Evolutionary conservation across 2,329 filamentous ascomycete species (phyloP).

Genomic region (Sporothrix pallida): DNA sequence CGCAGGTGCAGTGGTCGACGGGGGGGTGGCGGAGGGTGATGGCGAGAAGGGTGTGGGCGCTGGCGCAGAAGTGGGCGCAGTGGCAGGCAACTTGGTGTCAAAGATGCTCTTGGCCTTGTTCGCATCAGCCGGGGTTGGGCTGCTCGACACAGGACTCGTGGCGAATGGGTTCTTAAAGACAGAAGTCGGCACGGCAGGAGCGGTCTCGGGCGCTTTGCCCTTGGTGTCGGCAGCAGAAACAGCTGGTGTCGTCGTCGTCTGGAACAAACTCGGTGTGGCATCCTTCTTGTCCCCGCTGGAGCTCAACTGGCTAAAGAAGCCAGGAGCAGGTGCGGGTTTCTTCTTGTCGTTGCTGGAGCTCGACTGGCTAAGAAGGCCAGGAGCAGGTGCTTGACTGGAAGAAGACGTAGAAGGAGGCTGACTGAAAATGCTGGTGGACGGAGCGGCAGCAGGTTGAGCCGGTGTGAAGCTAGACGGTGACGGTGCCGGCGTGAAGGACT

Average conservation of each 20-base stretch:
- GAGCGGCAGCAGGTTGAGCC: neutral
- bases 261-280: conserved; percentile 15
- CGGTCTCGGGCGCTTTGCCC: neutral
- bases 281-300: neutral
- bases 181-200: neutral
- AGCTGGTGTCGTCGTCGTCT: neutral
- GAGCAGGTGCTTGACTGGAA: too few species aligned
- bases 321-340: too few species aligned
- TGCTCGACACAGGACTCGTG: neutral
- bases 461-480: neutral
- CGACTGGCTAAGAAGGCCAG: too few species aligned
- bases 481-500: neutral
- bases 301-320: too few species aligned
- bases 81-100: neutral
- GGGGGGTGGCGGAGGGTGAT: neutral
- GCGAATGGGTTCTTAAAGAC: neutral
- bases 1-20: neutral
- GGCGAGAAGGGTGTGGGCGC: conserved; percentile 8
- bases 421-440: conserved; percentile 24
- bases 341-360: too few species aligned
- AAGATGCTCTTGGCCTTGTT: conserved; percentile 13
- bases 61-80: neutral
- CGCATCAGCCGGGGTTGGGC: neutral
- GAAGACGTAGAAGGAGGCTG: neutral
- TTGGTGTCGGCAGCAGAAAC: neutral